Conservation (phyloP, 495 filamentous ascomycete genomes). For the Penicillium paradoxum region DNA sequence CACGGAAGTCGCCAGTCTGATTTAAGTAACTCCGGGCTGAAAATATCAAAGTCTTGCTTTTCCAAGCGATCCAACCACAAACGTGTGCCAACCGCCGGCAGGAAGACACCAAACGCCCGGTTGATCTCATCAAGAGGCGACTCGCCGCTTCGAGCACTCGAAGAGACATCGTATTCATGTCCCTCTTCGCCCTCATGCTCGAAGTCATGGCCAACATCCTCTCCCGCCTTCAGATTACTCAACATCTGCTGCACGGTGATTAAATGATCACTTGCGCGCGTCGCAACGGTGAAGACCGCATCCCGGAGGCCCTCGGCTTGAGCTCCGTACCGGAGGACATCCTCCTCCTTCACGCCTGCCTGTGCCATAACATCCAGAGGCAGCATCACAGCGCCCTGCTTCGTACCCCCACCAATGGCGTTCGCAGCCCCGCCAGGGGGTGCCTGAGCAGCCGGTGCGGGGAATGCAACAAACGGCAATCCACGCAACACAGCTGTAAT, state of each 20-base stretch:
- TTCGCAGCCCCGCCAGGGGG: conserved; percentile 31
- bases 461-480: conserved; percentile 77
- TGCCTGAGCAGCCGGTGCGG: conserved; percentile 55
- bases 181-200: conserved; percentile 79
- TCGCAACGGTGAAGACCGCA: conserved; percentile 88
- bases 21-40: conserved; percentile 55
- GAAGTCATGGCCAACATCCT: conserved; percentile 75
- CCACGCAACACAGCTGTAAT: conserved; percentile 81
- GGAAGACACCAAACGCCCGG: conserved; percentile 68
- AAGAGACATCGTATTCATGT: conserved; percentile 52
- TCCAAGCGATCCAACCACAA: conserved; percentile 77
- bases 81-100: conserved; percentile 71
- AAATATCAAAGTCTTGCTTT: conserved; percentile 77
- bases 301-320: conserved; percentile 75
- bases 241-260: conserved; percentile 93
- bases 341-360: conserved; percentile 73
- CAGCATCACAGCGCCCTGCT: conserved; percentile 66
- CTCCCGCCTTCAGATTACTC: conserved; percentile 64
- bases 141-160: conserved; percentile 31
- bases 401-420: conserved; percentile 25
- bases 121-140: conserved; percentile 52
- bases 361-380: conserved; percentile 89
- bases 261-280: conserved; percentile 87
- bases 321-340: conserved; percentile 75
- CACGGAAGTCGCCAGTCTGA: conserved; percentile 87